Base-by-base conservation (phyloP, 2,329 filamentous ascomycete genomes). In the Fusarium drepaniforme region DNA sequence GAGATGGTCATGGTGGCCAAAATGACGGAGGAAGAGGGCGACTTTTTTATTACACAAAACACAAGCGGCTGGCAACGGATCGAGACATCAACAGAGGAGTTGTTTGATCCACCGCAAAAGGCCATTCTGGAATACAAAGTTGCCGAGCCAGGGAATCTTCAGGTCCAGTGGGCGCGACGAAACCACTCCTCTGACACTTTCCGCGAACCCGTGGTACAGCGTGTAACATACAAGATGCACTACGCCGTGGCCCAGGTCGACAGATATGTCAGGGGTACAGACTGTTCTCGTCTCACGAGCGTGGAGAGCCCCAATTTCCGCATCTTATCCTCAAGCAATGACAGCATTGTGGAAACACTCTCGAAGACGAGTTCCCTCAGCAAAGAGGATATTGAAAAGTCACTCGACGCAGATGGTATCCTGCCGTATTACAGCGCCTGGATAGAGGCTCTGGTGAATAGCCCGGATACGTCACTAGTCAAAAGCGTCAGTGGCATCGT, bases 191-290 rank as follows among this genome's bases (percentile, higher is more conserved):
- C 18, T 6, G 13, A 44, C 13, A 35, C 56, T 6, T 59, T 59
- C 35, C 56, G 28, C 21, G 42, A 67, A n/a, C 28, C 44, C n/a
- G 57, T 53, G n/a, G 44, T 35, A 9, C 57, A 42, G n/a, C 64
- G 57, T 16, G 23, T 62, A 25, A 67, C 64, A 6, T 67, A 67
- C 44, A 35, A 30, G 16, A 61, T 67, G 57, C 46, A 44, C 33
- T 67, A 62, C 37, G 64, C 57, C 4, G 65, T 67, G 15, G 65
- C 58, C 5, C 42, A 67, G 42, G 46, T 67, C n/a, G 15, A 18
- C 44, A 62, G 65, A 42, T 23, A 28, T 21, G 23, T 42, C 58
- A 35, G 42, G 9, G 18, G 18, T 4, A n/a, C n/a, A n/a, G 37
- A 30, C 35, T 33, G 23, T 37, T 57, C 49, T 57, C 38, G 33